phyloP scores from a whole-genome alignment of 2,329 filamentous ascomycete species.

The Juglanconis sp. region DNA sequence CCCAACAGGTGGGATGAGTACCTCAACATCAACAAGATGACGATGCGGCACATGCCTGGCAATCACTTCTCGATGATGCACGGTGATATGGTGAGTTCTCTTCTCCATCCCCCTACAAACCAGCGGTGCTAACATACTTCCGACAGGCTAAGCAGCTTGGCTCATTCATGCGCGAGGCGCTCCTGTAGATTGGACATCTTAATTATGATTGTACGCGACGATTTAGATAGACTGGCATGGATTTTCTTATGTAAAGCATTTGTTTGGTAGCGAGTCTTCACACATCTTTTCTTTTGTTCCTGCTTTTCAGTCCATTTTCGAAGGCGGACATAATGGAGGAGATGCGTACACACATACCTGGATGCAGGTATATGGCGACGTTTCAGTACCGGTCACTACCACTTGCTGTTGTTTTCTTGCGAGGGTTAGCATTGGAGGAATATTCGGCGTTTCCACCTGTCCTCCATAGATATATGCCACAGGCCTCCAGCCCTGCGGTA shows the following conservation, averaged over 20 bases:
- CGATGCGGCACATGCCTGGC: conserved; percentile 64
- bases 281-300: background rate
- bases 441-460: background rate
- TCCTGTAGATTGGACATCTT: conserved; percentile 19
- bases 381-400: no score
- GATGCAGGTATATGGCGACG: no score
- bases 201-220: no score
- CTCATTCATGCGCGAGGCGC: conserved; percentile 32
- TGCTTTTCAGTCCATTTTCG: background rate
- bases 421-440: background rate
- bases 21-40: conserved; percentile 58
- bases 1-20: conserved; percentile 69
- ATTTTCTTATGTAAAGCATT: background rate
- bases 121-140: background rate
- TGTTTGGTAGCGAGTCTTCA: background rate
- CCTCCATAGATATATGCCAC: background rate
- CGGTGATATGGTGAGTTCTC: conserved; percentile 40
- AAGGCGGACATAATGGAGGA: background rate
- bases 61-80: conserved; percentile 80
- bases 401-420: background rate
- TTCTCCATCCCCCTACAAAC: background rate
- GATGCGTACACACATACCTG: background rate
- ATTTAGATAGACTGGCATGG: background rate
- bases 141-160: conserved; percentile 34
- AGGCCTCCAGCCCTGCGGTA: background rate